Evolutionary conservation across 2,329 filamentous ascomycete genomes (phyloP), one percentile per base, ranked within the genome.

Genomic region (Fusarium longipes): DNA sequence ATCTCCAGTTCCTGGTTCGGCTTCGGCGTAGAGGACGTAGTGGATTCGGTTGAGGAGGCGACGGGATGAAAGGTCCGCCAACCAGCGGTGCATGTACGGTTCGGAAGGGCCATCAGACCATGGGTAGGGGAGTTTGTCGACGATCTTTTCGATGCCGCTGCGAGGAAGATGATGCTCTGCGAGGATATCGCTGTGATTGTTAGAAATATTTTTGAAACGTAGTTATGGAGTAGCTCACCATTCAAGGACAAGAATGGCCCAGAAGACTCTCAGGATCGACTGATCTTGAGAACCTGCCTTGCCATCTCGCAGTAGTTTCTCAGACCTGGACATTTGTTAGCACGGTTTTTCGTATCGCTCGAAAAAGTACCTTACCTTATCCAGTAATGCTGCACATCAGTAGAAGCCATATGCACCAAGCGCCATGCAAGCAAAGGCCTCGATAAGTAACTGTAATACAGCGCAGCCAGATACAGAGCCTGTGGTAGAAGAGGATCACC

Each of bases 361-460:
- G 1, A 11, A 2, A 1, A 2, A 10, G 1, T 2, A 2, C 27
- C 20, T 17, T 6, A 68, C 67, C 67, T 59, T 8, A 70, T 70
- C 67, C 67, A 70, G 8, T 70, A 70, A 24, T 70, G 67, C 15
- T 70, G 67, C 0, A 70, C 55, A 30, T 70, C 67, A 0, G 67
- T 70, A 6, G 67, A 70, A 4, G 67, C 67, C 53, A 70, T 70
- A 4, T 70, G 67, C 0, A 70, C 67, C 15, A 70, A 8, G 6
- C 67, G 45, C 67, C 67, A 70, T 1, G 67, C 67, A 5, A 70
- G 64, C 2, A 70, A 35, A 5, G 67, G 67, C 15, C 67, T 52
- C 1, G 67, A 70, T 15, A 70, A 39, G 10, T 70, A 70, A 9
- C 67, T 70, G 14, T 70, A 70, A 11, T 68, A 70, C n/a, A 70